These are phyloP conservation scores for Aureobasidium namibiae DNA, from an alignment of 2,329 filamentous ascomycete species.

Conservation along the genomic window DNA sequence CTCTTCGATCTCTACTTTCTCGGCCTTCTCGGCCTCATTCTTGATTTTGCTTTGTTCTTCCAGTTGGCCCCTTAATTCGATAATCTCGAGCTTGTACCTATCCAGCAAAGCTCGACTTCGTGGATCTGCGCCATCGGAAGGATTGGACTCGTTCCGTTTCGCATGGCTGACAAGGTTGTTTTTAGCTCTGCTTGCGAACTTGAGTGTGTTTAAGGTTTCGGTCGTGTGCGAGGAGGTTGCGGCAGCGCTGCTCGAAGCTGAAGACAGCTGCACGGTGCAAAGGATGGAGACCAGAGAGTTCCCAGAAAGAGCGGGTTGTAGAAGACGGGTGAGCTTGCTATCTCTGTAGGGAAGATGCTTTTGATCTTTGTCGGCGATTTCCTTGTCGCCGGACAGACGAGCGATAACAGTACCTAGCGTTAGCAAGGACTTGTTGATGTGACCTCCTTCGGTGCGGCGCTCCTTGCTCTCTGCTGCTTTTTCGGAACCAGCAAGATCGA, in stretches of 20 bases:
- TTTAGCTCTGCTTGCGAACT: conserved; percentile 92
- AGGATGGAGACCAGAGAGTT: conserved; percentile 94
- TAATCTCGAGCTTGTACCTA: conserved; percentile 87
- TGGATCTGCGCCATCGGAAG: conserved; percentile 67
- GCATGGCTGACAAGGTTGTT: conserved; percentile 97
- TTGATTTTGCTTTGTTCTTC: conserved; percentile 69
- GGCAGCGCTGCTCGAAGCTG: conserved; percentile 50
- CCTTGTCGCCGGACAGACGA: conserved; percentile 78
- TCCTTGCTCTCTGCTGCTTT: conserved; percentile 94
- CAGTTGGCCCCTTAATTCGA: conserved; percentile 69
- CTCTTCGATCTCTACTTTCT: conserved; percentile 60
- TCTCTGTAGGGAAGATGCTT: conserved; percentile 95
- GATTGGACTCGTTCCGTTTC: conserved; percentile 83
- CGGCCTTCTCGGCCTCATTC: conserved; percentile 44
- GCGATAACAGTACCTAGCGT: conserved; percentile 94
- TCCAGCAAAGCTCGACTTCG: conserved; percentile 82
- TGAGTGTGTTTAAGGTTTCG: conserved; percentile 91
- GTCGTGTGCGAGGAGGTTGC: conserved; percentile 65
- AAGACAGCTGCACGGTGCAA: conserved; percentile 89
- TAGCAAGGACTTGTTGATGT: conserved; percentile 96
- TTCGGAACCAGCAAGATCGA: conserved; percentile 93
- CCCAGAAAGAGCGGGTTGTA: conserved; percentile 87
- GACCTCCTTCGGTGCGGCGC: conserved; percentile 83
- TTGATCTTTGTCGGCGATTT: conserved; percentile 52
- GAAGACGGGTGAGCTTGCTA: conserved; percentile 87